These are phyloP conservation scores for Epichloe gansuensis DNA, from an alignment of 2,329 filamentous ascomycete species.

Conservation along the genomic window DNA sequence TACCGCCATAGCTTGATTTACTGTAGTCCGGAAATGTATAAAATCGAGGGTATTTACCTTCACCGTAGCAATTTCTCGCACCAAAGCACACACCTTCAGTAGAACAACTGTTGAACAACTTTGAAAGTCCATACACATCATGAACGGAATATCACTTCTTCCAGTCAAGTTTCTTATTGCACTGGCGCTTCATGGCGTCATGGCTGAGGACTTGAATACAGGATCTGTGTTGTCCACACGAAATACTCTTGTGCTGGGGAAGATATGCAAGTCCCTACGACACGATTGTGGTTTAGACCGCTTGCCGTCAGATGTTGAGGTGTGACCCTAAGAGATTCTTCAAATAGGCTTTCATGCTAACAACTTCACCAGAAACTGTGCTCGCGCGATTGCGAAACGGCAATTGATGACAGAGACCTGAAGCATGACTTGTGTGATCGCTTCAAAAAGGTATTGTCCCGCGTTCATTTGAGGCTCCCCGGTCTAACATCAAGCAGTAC, in stretches of 20 bases:
- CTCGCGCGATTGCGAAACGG: slow-evolving; percentile 3
- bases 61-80: not conserved
- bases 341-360: not conserved
- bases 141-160: not conserved
- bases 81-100: not conserved
- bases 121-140: not conserved
- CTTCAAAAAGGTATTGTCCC: slow-evolving; percentile 4
- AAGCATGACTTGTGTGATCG: slow-evolving; percentile 1
- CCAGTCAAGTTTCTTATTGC: not conserved
- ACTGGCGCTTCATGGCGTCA: not conserved
- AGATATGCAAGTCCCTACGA: slow-evolving; percentile 5
- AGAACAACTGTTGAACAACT: not conserved
- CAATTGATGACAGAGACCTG: slow-evolving; percentile 2
- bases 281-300: slow-evolving; percentile 2
- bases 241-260: slow-evolving; percentile 4
- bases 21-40: not conserved
- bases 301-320: slow-evolving; percentile 4
- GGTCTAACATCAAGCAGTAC: slow-evolving; percentile 1
- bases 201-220: not conserved
- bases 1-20: not conserved
- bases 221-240: not conserved
- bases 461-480: not conserved
- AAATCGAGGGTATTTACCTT: not conserved
- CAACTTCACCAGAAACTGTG: slow-evolving; percentile 3
- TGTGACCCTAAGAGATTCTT: not conserved